phyloP scores from a whole-genome alignment of 192 early-diverging fungal genomes.

The Phycomyces blakesleeanus region DNA sequence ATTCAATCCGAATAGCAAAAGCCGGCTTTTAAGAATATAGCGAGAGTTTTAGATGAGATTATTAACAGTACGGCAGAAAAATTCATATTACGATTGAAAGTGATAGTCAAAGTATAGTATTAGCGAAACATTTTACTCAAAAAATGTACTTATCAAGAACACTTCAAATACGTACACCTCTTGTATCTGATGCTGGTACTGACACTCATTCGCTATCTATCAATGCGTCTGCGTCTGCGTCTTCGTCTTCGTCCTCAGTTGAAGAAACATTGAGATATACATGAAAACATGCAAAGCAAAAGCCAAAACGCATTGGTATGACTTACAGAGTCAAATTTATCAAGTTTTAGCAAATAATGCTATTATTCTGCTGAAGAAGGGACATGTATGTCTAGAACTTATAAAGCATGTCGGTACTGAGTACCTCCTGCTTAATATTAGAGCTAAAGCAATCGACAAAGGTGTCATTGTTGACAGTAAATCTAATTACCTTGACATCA shows the following conservation, averaged over 20 bases:
- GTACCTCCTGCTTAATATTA: not conserved
- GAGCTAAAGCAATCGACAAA: not conserved
- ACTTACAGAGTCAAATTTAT: not conserved
- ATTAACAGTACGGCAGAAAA: not conserved
- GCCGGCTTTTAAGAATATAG: not conserved
- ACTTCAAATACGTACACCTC: not conserved
- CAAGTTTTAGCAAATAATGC: not conserved
- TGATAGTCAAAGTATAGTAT: not conserved
- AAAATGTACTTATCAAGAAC: not conserved
- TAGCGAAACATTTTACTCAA: not conserved
- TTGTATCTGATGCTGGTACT: no score
- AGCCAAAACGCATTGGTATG: not conserved
- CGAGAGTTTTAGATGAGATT: not conserved
- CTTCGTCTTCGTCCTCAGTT: not conserved
- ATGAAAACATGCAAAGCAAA: slow-evolving; percentile 3
- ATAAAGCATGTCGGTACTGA: not conserved
- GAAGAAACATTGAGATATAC: not conserved
- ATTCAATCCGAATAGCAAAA: not conserved
- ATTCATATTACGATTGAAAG: not conserved
- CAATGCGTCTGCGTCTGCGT: not conserved
- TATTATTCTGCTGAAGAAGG: not conserved
- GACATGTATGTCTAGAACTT: not conserved
- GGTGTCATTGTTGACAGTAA: slow-evolving; percentile 6
- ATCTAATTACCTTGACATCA: not conserved
- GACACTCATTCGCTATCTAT: not conserved